A percentile compares a stretch with the other conserved stretches of the same genome.
Evolutionary conservation across 1,284 basidiomycete species (phyloP).

Genomic region (Uromyces viciae-fabae): DNA sequence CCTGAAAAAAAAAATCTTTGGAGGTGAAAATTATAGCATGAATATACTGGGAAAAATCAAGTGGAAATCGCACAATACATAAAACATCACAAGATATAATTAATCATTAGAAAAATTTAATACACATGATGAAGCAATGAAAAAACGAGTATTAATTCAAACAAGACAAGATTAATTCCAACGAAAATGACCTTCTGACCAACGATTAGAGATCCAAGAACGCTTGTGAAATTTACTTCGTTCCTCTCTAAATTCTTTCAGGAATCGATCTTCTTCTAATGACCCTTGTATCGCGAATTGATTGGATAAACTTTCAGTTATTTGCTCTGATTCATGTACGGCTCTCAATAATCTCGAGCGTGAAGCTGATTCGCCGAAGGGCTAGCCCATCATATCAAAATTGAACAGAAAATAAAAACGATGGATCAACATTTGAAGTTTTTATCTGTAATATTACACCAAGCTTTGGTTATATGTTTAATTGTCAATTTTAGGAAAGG

Average conservation of each 20-base stretch:
- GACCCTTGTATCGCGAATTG: constrained; percentile 35
- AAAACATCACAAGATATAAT: neutral
- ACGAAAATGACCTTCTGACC: constrained; percentile 30
- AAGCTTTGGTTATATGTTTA: neutral
- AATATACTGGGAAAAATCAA: neutral
- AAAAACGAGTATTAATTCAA: neutral
- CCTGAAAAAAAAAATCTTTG: too few species aligned
- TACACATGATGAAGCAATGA: neutral
- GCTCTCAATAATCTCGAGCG: constrained; percentile 39
- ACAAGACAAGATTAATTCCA: constrained; percentile 32
- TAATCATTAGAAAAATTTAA: too few species aligned
- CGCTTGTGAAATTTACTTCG: constrained; percentile 32
- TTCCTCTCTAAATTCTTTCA: constrained; percentile 39
- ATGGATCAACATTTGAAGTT: neutral
- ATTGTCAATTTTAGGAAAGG: neutral
- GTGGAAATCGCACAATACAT: neutral
- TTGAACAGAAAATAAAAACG: neutral
- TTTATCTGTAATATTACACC: neutral
- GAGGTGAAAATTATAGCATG: too few species aligned
- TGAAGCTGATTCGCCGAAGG: constrained; percentile 31
- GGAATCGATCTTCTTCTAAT: constrained; percentile 42
- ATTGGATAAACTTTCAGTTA: constrained; percentile 30
- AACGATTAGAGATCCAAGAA: constrained; percentile 31
- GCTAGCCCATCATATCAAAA: neutral
- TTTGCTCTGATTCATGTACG: constrained; percentile 41